Evolutionary conservation across 2,329 filamentous ascomycete genomes (phyloP).

Genomic region (Calycina marina): DNA sequence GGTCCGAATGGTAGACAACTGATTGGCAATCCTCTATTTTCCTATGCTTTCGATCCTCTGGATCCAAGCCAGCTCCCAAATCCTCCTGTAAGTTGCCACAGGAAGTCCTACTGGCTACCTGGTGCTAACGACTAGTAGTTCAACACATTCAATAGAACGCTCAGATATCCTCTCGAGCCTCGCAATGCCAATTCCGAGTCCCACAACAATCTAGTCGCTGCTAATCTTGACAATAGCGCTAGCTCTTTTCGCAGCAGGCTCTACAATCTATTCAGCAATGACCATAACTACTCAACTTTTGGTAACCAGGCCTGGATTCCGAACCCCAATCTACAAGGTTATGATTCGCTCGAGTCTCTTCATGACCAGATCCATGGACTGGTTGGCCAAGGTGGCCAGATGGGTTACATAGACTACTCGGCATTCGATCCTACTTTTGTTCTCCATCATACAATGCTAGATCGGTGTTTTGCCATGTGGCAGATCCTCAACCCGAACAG

Average conservation of each 20-base stretch:
- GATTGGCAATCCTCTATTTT: conserved; percentile 49
- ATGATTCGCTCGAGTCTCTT: conserved; percentile 28
- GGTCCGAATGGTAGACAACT: conserved; percentile 32
- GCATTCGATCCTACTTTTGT: conserved; percentile 57
- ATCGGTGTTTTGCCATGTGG: conserved; percentile 65
- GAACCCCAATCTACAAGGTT: not conserved
- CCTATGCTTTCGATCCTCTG: conserved; percentile 41
- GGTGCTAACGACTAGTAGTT: too few species aligned
- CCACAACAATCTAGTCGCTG: not conserved
- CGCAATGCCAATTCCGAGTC: not conserved
- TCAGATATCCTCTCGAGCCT: not conserved
- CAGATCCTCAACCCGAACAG: conserved; percentile 55
- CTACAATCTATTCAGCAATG: conserved; percentile 11
- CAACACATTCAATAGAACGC: not conserved
- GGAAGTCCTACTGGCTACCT: too few species aligned
- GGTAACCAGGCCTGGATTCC: conserved; percentile 23
- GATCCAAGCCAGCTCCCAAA: conserved; percentile 27
- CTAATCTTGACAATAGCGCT: not conserved
- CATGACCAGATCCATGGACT: conserved; percentile 31
- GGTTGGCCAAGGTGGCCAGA: conserved; percentile 39
- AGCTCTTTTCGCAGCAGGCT: not conserved
- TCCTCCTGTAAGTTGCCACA: not conserved
- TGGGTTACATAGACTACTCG: conserved; percentile 56
- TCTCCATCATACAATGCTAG: conserved; percentile 38
- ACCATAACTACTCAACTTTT: conserved; percentile 28